A percentile compares a stretch with the other conserved stretches of the same genome.
phyloP scores from a whole-genome alignment of 2,329 filamentous ascomycete species.

The Gaeumannomyces tritici region DNA sequence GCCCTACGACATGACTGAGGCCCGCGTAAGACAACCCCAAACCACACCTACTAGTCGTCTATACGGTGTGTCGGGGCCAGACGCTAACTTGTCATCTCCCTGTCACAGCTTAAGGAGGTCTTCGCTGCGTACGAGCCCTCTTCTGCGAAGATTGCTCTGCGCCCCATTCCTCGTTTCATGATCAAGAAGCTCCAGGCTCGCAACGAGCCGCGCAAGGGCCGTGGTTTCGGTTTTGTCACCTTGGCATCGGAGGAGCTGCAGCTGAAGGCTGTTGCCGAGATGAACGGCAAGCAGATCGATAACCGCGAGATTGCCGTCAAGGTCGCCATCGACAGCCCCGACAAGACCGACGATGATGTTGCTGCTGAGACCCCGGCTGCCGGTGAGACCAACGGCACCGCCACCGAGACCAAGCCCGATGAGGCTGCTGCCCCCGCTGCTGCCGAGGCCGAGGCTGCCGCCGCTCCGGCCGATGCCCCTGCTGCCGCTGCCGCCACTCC shows the following conservation, averaged over 20 bases:
- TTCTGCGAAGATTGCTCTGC: slow-evolving; percentile 96
- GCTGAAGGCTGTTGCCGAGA: slow-evolving; percentile 93
- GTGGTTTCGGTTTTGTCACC: slow-evolving; percentile 97
- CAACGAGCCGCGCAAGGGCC: slow-evolving; percentile 96
- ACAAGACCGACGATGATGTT: slow-evolving; percentile 71
- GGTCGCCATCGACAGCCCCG: slow-evolving; percentile 98
- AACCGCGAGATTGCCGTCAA: slow-evolving; percentile 99
- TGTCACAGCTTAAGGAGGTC: slow-evolving; percentile 81
- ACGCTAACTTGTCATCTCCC: slow-evolving; percentile 1
- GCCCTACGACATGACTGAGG: slow-evolving; percentile 94
- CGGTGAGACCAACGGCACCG: slow-evolving; percentile 30
- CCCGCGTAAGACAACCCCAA: slow-evolving; percentile 57
- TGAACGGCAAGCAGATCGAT: slow-evolving; percentile 99
- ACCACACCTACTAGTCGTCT: background rate
- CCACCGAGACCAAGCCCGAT: slow-evolving; percentile 21
- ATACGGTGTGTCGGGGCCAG: background rate
- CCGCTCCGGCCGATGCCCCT: slow-evolving; percentile 52
- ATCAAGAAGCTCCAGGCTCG: slow-evolving; percentile 99
- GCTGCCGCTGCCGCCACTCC: slow-evolving; percentile 25
- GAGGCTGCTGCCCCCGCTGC: slow-evolving; percentile 57
- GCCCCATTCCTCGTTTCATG: slow-evolving; percentile 98
- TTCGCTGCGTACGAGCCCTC: slow-evolving; percentile 87
- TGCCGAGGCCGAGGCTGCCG: slow-evolving; percentile 30
- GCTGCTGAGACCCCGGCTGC: slow-evolving; percentile 52
- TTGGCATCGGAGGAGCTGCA: slow-evolving; percentile 91